Base-by-base conservation (phyloP, 768 basidiomycete genomes). In the Kockovaella imperatae region DNA sequence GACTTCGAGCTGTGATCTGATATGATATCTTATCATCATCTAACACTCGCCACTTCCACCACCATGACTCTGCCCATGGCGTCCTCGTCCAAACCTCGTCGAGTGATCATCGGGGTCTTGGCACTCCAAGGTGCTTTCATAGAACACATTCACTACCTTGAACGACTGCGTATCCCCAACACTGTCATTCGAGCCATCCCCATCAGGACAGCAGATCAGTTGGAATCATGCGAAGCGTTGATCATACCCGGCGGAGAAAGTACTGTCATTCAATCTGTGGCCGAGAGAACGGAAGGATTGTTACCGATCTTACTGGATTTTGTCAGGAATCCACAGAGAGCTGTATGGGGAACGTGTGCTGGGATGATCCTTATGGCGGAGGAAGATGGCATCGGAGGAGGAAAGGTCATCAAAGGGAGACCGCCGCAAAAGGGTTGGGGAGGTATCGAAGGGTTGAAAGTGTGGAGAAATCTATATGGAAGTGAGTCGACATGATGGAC, bases 181-280 rank as follows among this genome's bases (percentile, higher is more conserved):
- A 43, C 58, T 42, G 58, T 61, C 35, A 52, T 72, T 24, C 24
- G 54, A 18, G 57, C 73, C 0, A 60, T 65, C 15, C 77, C 81
- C 18, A 86, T 96, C 13, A 83, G 83, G 38, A 85, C 80, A 2
- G 72, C 77, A 2, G 78, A 79, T n/a, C 88, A 95, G 50, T 78
- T 96, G 25, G 72, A 65, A 42, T 70, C 63, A 45, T 93, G 89
- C 67, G 80, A 86, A 57, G 91, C 84, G 1, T 75, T 97, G 41
- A 82, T 97, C 52, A 87, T 97, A 53, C 93, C 93, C 10, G 93
- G 91, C 5, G 93, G 93, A 74, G 93, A 97, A 73, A 89, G 86
- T 4, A 96, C 93, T 4, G 87, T 90, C 2, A 96, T 97, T 52
- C 54, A 56, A 32, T 55, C 86, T 82, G 1, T 76, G 86, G 41